Evolutionary conservation across 106 monocot genomes (phyloP).

Genomic region (Dendrobium officinale): DNA sequence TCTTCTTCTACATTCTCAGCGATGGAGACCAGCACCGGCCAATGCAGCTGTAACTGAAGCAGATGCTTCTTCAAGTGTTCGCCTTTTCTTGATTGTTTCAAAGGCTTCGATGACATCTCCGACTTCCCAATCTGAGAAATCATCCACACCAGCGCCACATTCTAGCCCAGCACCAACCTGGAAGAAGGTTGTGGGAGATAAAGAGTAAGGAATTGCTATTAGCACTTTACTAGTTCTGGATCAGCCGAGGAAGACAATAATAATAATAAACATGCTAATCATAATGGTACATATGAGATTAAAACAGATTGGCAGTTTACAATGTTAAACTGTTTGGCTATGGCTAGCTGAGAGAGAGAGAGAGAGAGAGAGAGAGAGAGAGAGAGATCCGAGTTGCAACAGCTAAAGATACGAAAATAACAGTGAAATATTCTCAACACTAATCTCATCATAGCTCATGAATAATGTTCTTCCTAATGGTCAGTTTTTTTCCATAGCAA

Average conservation of each 20-base stretch:
- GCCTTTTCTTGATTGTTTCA: constrained; percentile 63
- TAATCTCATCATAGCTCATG: neutral
- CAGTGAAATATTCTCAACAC: neutral
- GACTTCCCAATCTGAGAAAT: constrained; percentile 72
- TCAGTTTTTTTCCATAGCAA: neutral
- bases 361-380: neutral
- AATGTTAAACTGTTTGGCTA: neutral
- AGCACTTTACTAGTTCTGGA: neutral
- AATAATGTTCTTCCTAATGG: neutral
- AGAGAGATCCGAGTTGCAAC: neutral
- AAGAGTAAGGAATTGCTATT: neutral
- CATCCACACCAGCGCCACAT: constrained; percentile 82
- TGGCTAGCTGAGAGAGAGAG: neutral
- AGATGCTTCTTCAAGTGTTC: constrained; percentile 95
- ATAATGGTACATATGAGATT: neutral
- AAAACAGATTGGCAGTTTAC: neutral
- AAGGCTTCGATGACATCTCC: constrained; percentile 89
- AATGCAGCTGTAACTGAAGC: constrained; percentile 69
- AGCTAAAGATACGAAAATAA: neutral
- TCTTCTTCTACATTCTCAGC: constrained; percentile 5
- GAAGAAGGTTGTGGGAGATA: neutral
- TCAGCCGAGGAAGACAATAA: neutral
- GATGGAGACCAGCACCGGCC: constrained; percentile 52
- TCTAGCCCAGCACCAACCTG: constrained; percentile 87
- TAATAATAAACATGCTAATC: neutral